Base-by-base conservation (phyloP, 306 rosid species). In the Lagenaria siceraria region DNA sequence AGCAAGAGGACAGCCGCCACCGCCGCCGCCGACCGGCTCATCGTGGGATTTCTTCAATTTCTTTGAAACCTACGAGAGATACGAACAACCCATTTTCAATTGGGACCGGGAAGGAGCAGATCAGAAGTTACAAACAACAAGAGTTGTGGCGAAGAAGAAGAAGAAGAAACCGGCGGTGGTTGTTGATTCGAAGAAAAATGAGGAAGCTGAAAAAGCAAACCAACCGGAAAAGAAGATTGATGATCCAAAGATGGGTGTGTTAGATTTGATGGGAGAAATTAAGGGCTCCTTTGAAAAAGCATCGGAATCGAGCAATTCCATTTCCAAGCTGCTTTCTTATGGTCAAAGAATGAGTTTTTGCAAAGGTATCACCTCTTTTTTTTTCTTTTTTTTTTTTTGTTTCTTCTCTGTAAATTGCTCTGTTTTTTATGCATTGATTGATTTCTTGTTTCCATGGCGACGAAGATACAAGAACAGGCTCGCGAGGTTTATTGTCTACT, bases 1-100 rank as follows among this genome's bases (percentile, higher is more conserved):
- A 46, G 71, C 62, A 5, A 66, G 60, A 9, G 48, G 22, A 53
- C 88, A 54, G 13, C 77, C 91, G 15, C 96, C 91, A 19, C 86
- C 92, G 7, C 95, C 96, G 36, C 87, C 97, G 33, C 88, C 95
- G 38, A 58, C 53, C 25, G 82, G 53, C 84, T 87, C 93, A 0
- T 82, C 87, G 29, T 92, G 98, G 98, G 97, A 95, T 74, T 90
- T 92, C 84, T 78, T 95, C 25, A 89, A 89, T 79, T 86, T 95
- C 22, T 95, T 95, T 53, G 97, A 95, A 29, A 79, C 91, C 5
- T 93, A 83, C 71, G 98, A 93, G 29, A 88, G 74, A 43, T 93
- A 85, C 77, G 90, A 94, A 8, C 85, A 94, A 13, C 85, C 82
- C 8, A 61, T 80, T 31, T 90, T 83, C 81, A 69, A 80, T 46